Base-by-base conservation (phyloP, 768 basidiomycete species). In the Russula brevipes region DNA sequence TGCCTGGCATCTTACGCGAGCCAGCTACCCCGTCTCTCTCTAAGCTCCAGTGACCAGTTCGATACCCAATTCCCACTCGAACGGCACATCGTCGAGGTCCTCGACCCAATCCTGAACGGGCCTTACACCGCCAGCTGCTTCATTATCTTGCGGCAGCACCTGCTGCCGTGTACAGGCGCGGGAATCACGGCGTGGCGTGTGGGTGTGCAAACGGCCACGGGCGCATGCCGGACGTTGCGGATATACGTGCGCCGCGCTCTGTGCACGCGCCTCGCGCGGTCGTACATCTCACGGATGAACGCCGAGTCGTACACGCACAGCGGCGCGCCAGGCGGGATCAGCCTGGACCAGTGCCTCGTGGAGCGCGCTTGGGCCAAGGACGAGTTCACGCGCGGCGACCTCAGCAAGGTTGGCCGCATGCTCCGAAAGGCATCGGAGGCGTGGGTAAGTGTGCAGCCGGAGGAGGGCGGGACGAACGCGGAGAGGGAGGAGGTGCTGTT, bases 331-430 rank as follows among this genome's bases (percentile, higher is more conserved):
- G 79, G 79, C 0, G 78, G 82, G 47, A 76, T 88, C 69, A 83
- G 83, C 57, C 72, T 90, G 9, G 85, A 84, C 60, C 76, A 76
- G 47, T 85, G 85, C 17, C 71, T 89, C 62, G 81, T 89, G 81
- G 87, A 89, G 68, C 80, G 81, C 2, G 88, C 87, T 0, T 90
- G 87, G 87, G 79, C 86, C 1, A 85, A 83, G 69, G 82, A 88
- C 47, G 87, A 88, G 12, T 56, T 77, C 35, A 81, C 80, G 38
- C 83, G 83, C 3, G 90, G 89, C 85, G 87, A 88, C 57, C 79
- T 87, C 12, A 78, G 78, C 4, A 76, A 81, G 33, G 76, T 89
- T 11, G 85, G 85, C 0, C 77, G 76, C 49, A 74, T 81, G 50
- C 69, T 90, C 17, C 78, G 80, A 39, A 78, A 77, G 35, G 83